Percentiles rank a stretch among this genome's conserved stretches.
These are phyloP conservation scores for Neurospora hispaniola DNA, from an alignment of 495 filamentous ascomycete genomes.

Conservation along the genomic window DNA sequence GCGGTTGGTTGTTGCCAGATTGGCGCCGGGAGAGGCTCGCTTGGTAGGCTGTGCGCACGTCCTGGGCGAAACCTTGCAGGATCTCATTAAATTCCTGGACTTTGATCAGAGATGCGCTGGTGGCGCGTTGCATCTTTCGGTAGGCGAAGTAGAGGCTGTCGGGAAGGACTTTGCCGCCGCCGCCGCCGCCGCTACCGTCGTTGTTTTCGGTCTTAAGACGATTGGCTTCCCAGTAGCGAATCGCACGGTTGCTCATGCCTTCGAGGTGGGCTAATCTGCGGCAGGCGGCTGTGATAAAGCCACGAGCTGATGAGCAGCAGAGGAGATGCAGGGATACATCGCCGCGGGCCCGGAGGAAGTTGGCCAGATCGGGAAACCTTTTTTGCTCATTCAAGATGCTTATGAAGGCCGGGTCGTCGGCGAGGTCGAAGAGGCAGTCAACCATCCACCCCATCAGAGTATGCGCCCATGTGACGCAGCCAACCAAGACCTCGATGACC, in stretches of 20 bases:
- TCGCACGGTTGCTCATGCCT: constrained; percentile 24
- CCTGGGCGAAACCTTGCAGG: constrained; percentile 28
- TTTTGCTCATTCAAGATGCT: constrained; percentile 27
- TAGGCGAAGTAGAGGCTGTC: constrained; percentile 35
- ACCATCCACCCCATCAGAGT: constrained; percentile 59
- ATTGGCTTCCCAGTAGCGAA: constrained; percentile 27
- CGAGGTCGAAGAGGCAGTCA: constrained; percentile 54
- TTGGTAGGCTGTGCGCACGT: constrained; percentile 38
- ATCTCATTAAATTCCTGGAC: constrained; percentile 40
- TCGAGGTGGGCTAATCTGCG: constrained; percentile 47
- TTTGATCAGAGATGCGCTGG: constrained; percentile 31
- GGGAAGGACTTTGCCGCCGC: constrained; percentile 10
- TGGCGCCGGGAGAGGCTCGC: constrained; percentile 21
- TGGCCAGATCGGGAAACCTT: constrained; percentile 39
- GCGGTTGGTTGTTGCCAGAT: constrained; percentile 11
- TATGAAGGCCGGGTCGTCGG: constrained; percentile 42
- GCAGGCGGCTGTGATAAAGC: constrained; percentile 58
- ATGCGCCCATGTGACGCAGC: constrained; percentile 53
- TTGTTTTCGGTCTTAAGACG: constrained; percentile 11
- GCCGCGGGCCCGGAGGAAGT: constrained; percentile 32
- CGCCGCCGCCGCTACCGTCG: constrained; percentile 14
- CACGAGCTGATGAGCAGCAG: constrained; percentile 62
- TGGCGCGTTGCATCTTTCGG: constrained; percentile 34
- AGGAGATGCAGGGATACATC: constrained; percentile 56
- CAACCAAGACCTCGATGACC: constrained; percentile 44